Conservation (phyloP, 2,329 filamentous ascomycete species). For the Colletotrichum sidae region DNA sequence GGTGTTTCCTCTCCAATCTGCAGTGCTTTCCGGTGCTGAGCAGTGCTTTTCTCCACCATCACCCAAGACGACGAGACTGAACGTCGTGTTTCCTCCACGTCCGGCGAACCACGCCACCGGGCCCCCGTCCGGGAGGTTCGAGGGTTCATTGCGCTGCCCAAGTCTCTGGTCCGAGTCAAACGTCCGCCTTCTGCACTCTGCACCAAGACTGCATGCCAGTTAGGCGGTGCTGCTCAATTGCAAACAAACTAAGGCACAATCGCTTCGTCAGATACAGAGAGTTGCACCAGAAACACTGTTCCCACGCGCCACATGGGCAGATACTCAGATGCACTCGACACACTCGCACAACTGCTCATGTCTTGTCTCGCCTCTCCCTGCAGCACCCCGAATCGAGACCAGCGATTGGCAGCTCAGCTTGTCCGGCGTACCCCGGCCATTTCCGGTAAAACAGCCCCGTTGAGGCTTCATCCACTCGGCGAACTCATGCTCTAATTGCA, state of each 20-base stretch:
- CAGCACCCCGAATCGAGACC: constrained; percentile 11
- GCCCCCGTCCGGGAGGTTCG: constrained; percentile 35
- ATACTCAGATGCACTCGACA: not conserved
- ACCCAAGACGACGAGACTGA: not conserved
- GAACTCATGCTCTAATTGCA: not conserved
- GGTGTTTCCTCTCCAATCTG: constrained; percentile 2
- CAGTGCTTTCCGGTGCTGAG: constrained; percentile 4
- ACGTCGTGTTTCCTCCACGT: constrained; percentile 19
- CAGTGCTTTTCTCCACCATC: constrained; percentile 11
- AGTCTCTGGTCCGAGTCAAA: constrained; percentile 31
- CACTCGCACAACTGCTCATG: not conserved
- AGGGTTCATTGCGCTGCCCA: constrained; percentile 35
- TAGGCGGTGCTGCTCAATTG: constrained; percentile 21
- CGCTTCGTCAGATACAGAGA: not conserved
- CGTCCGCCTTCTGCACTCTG: constrained; percentile 29
- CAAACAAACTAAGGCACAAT: constrained; percentile 21
- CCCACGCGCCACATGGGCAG: too few relatives aligned
- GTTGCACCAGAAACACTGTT: too few relatives aligned
- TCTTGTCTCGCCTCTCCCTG: constrained; percentile 1
- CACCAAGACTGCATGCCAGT: constrained; percentile 18
- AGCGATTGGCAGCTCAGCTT: constrained; percentile 14
- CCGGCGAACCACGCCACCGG: constrained; percentile 35
- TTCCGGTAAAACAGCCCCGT: constrained; percentile 5
- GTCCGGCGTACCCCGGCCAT: too few relatives aligned
- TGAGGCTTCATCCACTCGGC: not conserved